phyloP scores from a whole-genome alignment of 1,139 yeast species.

The Yamadazyma dendronema region DNA sequence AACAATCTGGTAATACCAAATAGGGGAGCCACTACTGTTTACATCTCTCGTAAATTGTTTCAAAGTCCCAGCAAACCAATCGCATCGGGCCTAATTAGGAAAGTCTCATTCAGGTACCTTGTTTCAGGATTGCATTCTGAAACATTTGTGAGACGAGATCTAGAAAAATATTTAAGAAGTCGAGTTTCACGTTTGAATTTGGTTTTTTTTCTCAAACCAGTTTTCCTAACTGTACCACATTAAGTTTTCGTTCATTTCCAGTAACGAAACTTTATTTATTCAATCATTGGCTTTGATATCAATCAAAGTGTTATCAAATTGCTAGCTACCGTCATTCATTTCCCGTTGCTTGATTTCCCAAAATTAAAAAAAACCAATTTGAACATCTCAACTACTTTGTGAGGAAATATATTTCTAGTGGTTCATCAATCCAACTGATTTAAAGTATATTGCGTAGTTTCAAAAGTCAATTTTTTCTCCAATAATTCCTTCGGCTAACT shows the following conservation, averaged over 20 bases:
- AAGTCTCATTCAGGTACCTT: slow-evolving; percentile 3
- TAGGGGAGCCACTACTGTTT: background rate
- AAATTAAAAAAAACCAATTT: no score
- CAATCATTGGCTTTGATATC: background rate
- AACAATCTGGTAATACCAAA: background rate
- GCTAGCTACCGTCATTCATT: no score
- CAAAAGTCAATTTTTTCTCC: background rate
- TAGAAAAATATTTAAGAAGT: slow-evolving; percentile 9
- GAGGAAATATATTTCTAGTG: no score
- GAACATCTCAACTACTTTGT: no score
- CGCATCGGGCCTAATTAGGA: slow-evolving; percentile 4
- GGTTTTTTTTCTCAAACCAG: slow-evolving; percentile 4
- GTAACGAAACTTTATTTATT: background rate
- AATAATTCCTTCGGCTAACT: no score
- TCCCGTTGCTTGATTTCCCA: no score
- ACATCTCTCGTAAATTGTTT: slow-evolving; percentile 10
- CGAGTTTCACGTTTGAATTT: slow-evolving; percentile 14
- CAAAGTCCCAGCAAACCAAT: slow-evolving; percentile 3
- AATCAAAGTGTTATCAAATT: background rate
- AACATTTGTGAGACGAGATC: slow-evolving; percentile 13
- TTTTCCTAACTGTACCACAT: background rate
- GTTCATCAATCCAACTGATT: no score
- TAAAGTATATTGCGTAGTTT: background rate
- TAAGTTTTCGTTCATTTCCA: background rate
- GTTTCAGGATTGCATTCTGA: slow-evolving; percentile 23